phyloP scores from a whole-genome alignment of 1,284 basidiomycete species.

The Jaminaea rosea region DNA sequence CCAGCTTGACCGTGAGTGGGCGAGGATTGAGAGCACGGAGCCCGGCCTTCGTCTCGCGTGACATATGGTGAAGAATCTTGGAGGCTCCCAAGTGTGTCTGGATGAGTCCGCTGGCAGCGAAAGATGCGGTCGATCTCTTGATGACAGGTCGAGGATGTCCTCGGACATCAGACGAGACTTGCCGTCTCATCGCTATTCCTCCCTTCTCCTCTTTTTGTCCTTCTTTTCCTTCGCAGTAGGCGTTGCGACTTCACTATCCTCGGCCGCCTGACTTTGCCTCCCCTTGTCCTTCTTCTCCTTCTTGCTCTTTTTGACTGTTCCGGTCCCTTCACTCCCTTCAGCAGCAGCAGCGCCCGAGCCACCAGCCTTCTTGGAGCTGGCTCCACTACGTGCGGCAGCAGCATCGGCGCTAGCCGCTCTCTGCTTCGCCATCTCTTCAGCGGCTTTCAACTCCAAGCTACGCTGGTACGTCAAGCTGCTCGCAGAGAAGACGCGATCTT shows the following conservation, averaged over 20 bases:
- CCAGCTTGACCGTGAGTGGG: too few relatives aligned
- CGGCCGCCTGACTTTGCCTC: neutral
- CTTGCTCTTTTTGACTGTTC: neutral
- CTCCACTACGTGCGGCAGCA: neutral
- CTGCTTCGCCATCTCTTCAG: slow-evolving; percentile 13
- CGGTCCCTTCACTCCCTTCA: slow-evolving; percentile 2
- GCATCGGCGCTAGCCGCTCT: neutral
- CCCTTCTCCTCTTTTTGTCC: neutral
- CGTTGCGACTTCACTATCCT: neutral
- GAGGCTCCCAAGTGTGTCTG: neutral
- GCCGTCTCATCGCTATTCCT: neutral
- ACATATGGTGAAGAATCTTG: neutral
- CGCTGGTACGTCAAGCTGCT: slow-evolving; percentile 36
- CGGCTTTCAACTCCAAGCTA: slow-evolving; percentile 35
- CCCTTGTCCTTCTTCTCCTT: slow-evolving; percentile 13
- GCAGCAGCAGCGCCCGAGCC: neutral
- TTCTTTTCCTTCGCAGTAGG: neutral
- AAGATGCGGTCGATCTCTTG: neutral
- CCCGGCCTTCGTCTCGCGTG: too few relatives aligned
- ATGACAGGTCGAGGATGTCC: neutral
- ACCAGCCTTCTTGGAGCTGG: neutral
- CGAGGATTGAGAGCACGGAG: too few relatives aligned
- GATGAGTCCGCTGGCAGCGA: too few relatives aligned
- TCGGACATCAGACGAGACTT: neutral
- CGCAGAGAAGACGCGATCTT: slow-evolving; percentile 38